A percentile compares a stretch with the other conserved stretches of the same genome.
phyloP scores from a whole-genome alignment of 257 asterid genomes.

The Plantago elongata region DNA sequence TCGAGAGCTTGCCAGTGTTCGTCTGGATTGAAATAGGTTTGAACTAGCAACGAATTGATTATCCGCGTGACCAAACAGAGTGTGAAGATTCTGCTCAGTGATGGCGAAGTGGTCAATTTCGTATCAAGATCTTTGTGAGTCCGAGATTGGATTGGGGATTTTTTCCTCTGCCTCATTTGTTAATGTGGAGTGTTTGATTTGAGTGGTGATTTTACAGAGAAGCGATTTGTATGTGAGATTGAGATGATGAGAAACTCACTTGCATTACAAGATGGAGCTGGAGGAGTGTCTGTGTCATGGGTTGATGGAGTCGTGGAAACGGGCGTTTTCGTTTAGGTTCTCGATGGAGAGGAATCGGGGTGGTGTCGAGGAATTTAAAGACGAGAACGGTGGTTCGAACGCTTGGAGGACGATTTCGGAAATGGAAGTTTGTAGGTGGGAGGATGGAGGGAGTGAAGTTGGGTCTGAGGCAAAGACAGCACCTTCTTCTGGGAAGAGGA shows the following conservation, averaged over 20 bases:
- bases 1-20: constrained; percentile 98
- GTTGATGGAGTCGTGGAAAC: constrained; percentile 38
- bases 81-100: constrained; percentile 32
- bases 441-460: constrained; percentile 40
- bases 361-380: constrained; percentile 27
- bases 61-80: constrained; percentile 31
- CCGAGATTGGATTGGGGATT: constrained; percentile 13
- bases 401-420: constrained; percentile 49
- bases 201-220: no score
- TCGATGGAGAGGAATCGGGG: constrained; percentile 19
- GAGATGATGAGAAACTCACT: no score
- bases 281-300: no score
- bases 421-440: constrained; percentile 48
- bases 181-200: no score
- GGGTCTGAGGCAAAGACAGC: constrained; percentile 35
- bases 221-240: no score
- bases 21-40: constrained; percentile 94
- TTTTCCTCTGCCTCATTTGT: constrained; percentile 38
- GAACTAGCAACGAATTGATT: constrained; percentile 62
- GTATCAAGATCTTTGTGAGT: constrained; percentile 13
- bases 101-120: constrained; percentile 19
- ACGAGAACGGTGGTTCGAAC: constrained; percentile 25
- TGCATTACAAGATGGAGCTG: no score
- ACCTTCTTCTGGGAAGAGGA: constrained; percentile 71
- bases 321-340: constrained; percentile 54